Base-by-base conservation (phyloP, 2,329 filamentous ascomycete species). In the Chaetomiaceae sp. region DNA sequence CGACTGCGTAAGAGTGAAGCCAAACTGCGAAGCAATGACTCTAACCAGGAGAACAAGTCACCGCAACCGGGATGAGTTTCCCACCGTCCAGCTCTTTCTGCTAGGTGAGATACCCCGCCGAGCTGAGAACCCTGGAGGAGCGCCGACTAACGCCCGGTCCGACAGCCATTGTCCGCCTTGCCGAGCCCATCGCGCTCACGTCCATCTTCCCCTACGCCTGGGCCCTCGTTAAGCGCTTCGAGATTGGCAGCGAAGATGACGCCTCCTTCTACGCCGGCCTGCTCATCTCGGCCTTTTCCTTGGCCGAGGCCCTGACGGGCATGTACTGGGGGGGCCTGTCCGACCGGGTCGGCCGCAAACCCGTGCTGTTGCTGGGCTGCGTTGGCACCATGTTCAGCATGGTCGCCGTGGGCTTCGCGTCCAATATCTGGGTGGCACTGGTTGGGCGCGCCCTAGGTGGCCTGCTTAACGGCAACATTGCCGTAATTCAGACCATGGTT, bases 191-290 rank as follows among this genome's bases (percentile, higher is more conserved):
- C 58, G 89, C 90, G 41, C 78, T 96, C 54, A 95, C 89, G 1
- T 93, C 87, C 61, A 93, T 95, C 66, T 94, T 91, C 59, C 90
- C 90, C 17, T 96, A 95, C 66, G 87, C 87, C 50, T 94, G 86
- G 85, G 78, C 84, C 50, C 81, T 91, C 56, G 83, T 91, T 56
- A 86, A 86, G 66, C 75, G 81, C 57, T 88, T 88, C 65, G 61
- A 86, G 33, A 75, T 90, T 56, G 86, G 84, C 52, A 75, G 79
- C 57, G 78, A 81, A 56, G 71, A 78, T 67, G 79, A 90, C 79
- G 86, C 87, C 50, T 94, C 83, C 30, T 91, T 87, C 68, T 95
- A 94, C 67, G 86, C 90, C 24, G 90, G 90, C 41, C 72, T 93
- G 55, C 80, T 95, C 64, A 89, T 95, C 57, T 91, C 88, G 11